Percentiles rank a stretch among this genome's conserved stretches.
phyloP scores from a whole-genome alignment of 176 grass and related monocot genomes.

The Juncus effusus region DNA sequence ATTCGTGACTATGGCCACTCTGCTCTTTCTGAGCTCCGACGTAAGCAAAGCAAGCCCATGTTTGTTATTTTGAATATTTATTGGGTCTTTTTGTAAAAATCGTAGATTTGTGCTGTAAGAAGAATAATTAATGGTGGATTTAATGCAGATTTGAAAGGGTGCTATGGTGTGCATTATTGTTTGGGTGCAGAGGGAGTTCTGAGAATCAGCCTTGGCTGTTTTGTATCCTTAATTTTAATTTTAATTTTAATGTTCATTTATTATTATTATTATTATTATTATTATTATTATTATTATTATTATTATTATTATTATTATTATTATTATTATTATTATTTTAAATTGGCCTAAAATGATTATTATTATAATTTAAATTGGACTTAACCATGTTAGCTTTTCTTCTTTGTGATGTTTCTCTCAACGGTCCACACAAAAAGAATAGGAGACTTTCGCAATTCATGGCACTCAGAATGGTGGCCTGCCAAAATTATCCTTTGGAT shows the following conservation, averaged over 20 bases:
- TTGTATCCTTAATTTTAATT: conserved; percentile 53
- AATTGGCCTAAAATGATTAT: too few relatives aligned
- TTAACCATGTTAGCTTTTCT: conserved; percentile 66
- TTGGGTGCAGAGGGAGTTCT: conserved; percentile 89
- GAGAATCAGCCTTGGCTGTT: conserved; percentile 88
- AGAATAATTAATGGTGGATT: neutral
- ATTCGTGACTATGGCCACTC: conserved; percentile 77
- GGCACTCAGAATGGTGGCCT: conserved; percentile 99
- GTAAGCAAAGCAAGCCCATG: conserved; percentile 9
- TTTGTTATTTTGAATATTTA: neutral
- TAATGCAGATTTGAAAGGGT: conserved; percentile 48
- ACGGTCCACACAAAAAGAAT: conserved; percentile 55
- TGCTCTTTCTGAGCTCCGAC: conserved; percentile 55
- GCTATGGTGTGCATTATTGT: conserved; percentile 54
- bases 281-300: neutral
- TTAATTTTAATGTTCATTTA: neutral
- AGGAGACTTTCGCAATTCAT: conserved; percentile 66
- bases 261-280: neutral
- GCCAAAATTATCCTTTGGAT: conserved; percentile 80
- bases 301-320: too few relatives aligned
- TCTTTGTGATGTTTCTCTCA: conserved; percentile 91
- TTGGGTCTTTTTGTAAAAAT: neutral
- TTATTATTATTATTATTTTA: neutral
- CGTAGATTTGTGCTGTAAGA: neutral
- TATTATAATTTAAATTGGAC: neutral